A percentile compares a stretch with the other conserved stretches of the same genome.
Conservation (phyloP, 2,329 filamentous ascomycete genomes). For the Epichloe typhina region DNA sequence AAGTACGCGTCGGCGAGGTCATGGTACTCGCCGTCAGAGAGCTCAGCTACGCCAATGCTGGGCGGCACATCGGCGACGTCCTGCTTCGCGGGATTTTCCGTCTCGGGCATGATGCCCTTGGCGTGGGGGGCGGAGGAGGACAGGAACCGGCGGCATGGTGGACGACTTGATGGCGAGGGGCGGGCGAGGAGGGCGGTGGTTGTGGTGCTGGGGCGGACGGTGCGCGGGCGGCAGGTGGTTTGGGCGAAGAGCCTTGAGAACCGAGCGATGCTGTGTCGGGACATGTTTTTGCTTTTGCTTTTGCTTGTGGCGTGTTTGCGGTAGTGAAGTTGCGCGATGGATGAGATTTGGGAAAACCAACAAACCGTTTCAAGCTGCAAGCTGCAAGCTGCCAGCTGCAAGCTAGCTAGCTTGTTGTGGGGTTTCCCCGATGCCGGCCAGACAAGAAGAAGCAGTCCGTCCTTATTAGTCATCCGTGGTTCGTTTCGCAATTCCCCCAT, state of each 20-base stretch:
- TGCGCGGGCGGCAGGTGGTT: constrained; percentile 16
- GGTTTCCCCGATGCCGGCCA: no score
- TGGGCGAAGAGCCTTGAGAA: constrained; percentile 25
- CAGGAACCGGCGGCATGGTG: constrained; percentile 13
- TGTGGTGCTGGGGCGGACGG: constrained; percentile 10
- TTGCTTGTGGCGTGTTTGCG: background rate
- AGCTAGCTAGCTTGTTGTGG: no score
- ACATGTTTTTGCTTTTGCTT: constrained; percentile 12
- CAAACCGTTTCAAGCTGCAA: no score
- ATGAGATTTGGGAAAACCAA: no score
- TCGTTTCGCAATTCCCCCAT: background rate
- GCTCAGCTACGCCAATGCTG: constrained; percentile 41
- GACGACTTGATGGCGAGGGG: background rate
- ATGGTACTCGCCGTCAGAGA: constrained; percentile 63
- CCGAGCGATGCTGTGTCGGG: constrained; percentile 21
- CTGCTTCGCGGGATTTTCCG: constrained; percentile 37
- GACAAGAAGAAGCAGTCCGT: no score
- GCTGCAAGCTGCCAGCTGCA: no score
- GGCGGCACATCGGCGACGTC: constrained; percentile 23
- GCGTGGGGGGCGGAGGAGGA: constrained; percentile 15
- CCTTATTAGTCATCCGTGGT: no score
- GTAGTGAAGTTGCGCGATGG: background rate
- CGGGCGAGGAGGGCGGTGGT: background rate
- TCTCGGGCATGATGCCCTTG: constrained; percentile 47
- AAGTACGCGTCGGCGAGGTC: constrained; percentile 66